These are phyloP conservation scores for Erodium trifolium DNA, from an alignment of 441 rosid genomes.

Conservation along the genomic window DNA sequence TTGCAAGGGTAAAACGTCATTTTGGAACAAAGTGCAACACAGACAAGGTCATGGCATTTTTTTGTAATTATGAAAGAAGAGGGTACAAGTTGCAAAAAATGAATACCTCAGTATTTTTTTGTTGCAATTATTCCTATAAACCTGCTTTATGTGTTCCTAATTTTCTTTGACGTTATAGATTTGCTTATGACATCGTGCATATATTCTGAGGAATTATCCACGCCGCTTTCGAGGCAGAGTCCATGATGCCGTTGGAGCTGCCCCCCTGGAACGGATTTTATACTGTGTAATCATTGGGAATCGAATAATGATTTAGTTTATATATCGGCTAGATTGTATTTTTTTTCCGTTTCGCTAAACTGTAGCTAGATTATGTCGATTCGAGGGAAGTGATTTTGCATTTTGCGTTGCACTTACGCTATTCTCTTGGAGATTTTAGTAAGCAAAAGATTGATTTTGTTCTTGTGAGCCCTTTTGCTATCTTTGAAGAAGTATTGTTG, in stretches of 20 bases:
- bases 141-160: conserved; percentile 5
- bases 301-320: too few species aligned
- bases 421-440: neutral
- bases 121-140: too few species aligned
- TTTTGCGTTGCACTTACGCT: neutral
- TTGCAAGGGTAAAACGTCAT: too few species aligned
- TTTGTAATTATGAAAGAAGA: too few species aligned
- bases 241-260: conserved; percentile 9
- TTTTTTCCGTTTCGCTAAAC: neutral
- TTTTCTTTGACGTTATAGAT: conserved; percentile 53
- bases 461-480: neutral
- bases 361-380: neutral
- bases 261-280: neutral
- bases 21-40: too few species aligned
- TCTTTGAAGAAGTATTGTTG: too few species aligned
- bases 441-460: neutral
- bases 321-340: too few species aligned
- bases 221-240: neutral
- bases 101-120: too few species aligned
- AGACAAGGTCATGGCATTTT: too few species aligned
- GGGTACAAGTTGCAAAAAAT: too few species aligned
- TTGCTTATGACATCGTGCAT: conserved; percentile 88
- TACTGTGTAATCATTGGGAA: too few species aligned
- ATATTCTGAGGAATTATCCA: conserved; percentile 49
- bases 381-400: neutral